A percentile compares a stretch with the other conserved stretches of the same genome.
phyloP scores from a whole-genome alignment of 495 filamentous ascomycete species.

The Neurospora sp. region DNA sequence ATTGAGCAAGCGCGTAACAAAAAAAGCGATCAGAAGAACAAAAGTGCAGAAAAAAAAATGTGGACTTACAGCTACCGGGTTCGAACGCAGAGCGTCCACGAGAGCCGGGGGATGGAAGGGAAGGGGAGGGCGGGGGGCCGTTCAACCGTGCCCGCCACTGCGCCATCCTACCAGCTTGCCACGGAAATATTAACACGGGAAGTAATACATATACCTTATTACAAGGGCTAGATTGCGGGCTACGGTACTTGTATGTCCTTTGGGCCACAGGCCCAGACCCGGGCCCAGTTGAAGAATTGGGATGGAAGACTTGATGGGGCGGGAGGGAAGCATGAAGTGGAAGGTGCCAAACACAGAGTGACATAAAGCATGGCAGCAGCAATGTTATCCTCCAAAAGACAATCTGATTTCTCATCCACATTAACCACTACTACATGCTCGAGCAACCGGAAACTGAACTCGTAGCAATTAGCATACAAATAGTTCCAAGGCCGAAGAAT shows the following conservation, averaged over 20 bases:
- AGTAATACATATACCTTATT: too few species aligned
- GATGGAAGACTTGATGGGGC: neutral
- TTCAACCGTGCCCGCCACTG: too few species aligned
- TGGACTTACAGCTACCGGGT: neutral
- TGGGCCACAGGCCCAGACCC: neutral
- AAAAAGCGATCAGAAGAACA: too few species aligned
- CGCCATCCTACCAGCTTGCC: too few species aligned
- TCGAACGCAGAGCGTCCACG: neutral
- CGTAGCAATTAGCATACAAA: neutral
- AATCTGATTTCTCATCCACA: neutral
- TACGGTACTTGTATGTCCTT: too few species aligned
- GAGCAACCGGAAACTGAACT: neutral
- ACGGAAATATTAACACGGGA: too few species aligned
- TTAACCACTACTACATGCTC: neutral
- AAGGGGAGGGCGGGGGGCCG: too few species aligned
- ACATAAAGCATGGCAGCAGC: neutral
- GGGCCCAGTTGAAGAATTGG: neutral
- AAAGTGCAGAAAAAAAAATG: neutral
- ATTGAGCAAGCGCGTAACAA: neutral
- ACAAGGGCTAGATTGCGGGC: too few species aligned
- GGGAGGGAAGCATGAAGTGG: neutral
- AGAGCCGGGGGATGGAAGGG: neutral
- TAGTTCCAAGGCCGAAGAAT: neutral
- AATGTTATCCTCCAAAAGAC: neutral
- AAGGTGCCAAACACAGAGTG: neutral